These are phyloP conservation scores for Agrocybe praecox DNA, from an alignment of 768 basidiomycete genomes.

Conservation along the genomic window DNA sequence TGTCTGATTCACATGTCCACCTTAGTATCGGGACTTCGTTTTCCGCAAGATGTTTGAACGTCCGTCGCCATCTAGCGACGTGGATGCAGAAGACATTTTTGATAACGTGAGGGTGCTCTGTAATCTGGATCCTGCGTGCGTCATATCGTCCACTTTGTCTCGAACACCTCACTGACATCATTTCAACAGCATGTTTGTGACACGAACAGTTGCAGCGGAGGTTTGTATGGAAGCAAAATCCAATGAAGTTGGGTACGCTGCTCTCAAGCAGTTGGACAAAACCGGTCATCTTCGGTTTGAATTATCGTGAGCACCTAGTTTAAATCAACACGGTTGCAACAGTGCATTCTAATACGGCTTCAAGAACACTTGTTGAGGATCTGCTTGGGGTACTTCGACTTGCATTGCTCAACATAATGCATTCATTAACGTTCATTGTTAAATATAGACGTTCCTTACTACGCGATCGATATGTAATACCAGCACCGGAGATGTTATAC, in stretches of 20 bases:
- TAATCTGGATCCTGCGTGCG: constrained; percentile 68
- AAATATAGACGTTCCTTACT: constrained; percentile 62
- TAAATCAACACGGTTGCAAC: constrained; percentile 12
- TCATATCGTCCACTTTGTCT: constrained; percentile 30
- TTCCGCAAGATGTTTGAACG: constrained; percentile 87
- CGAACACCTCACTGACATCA: constrained; percentile 9
- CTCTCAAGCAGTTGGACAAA: constrained; percentile 68
- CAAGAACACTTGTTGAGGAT: constrained; percentile 57
- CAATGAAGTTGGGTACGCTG: constrained; percentile 70
- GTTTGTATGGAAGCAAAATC: constrained; percentile 79
- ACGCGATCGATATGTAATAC: constrained; percentile 64
- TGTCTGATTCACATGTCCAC: constrained; percentile 3
- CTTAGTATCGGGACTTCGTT: constrained; percentile 83
- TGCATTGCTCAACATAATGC: background rate
- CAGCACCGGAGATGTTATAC: constrained; percentile 53
- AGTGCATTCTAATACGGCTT: constrained; percentile 4
- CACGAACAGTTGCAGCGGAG: constrained; percentile 81
- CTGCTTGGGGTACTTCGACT: constrained; percentile 58
- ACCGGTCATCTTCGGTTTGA: constrained; percentile 69
- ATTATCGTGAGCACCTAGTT: constrained; percentile 52
- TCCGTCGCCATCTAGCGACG: constrained; percentile 47
- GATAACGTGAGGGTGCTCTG: constrained; percentile 73
- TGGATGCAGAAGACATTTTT: constrained; percentile 62
- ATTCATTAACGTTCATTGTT: constrained; percentile 5
- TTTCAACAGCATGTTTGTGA: constrained; percentile 71